Evolutionary conservation across 768 basidiomycete species (phyloP).

Genomic region (Termitomyces heimii): DNA sequence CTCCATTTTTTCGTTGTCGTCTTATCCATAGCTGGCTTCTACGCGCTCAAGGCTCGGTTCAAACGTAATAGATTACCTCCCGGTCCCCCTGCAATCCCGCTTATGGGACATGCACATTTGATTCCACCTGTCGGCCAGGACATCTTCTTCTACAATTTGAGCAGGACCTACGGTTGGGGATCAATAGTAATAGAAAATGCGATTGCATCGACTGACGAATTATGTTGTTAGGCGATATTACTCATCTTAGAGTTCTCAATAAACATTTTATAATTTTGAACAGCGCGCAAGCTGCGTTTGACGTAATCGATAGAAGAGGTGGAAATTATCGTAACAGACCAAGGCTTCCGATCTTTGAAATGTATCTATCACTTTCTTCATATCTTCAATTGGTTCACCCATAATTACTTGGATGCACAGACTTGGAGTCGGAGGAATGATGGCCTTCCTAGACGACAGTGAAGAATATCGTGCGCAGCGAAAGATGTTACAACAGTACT

Average conservation of each 20-base stretch:
- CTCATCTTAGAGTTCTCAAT: constrained; percentile 18
- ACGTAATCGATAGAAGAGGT: constrained; percentile 21
- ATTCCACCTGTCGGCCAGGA: constrained; percentile 22
- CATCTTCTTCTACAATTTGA: constrained; percentile 22
- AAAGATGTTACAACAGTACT: constrained; percentile 5
- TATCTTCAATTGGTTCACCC: background rate
- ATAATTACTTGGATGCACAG: background rate
- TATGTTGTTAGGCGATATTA: constrained; percentile 8
- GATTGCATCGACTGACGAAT: background rate
- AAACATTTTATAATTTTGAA: constrained; percentile 17
- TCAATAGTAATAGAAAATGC: background rate
- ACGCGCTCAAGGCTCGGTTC: background rate
- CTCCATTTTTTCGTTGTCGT: background rate
- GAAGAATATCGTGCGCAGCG: constrained; percentile 9
- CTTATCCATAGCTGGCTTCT: background rate
- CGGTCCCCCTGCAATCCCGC: constrained; percentile 25
- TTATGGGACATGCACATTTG: constrained; percentile 29
- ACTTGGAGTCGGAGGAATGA: constrained; percentile 1
- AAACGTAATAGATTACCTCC: constrained; percentile 12
- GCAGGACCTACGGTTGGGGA: constrained; percentile 24
- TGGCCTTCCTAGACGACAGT: constrained; percentile 8
- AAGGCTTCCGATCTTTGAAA: constrained; percentile 13
- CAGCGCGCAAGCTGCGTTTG: constrained; percentile 17
- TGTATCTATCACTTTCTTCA: background rate
- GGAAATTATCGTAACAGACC: constrained; percentile 21